Evolutionary conservation across 352 stramenopile genomes (phyloP).

Genomic region (Globisporangium mamillatum): DNA sequence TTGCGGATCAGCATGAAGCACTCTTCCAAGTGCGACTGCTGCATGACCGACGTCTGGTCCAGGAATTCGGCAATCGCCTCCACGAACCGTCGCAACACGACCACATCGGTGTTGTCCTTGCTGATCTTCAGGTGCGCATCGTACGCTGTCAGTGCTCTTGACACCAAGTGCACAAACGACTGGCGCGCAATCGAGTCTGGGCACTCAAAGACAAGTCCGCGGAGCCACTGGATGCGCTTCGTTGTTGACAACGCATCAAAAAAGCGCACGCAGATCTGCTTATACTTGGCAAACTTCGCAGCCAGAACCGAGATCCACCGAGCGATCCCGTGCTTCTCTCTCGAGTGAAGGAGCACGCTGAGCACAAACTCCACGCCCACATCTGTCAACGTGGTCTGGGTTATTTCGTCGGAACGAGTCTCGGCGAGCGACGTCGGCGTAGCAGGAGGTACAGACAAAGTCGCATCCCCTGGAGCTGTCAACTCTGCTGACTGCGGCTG

Average conservation of each 20-base stretch:
- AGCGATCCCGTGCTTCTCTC: constrained; percentile 85
- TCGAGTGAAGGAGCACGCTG: constrained; percentile 83
- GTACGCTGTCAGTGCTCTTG: constrained; percentile 65
- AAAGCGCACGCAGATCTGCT: constrained; percentile 65
- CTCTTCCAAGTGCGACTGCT: constrained; percentile 85
- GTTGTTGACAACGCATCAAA: constrained; percentile 57
- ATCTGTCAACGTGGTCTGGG: constrained; percentile 67
- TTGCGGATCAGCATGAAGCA: constrained; percentile 85
- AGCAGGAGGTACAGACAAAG: constrained; percentile 17
- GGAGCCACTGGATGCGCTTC: constrained; percentile 60
- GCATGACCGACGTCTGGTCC: constrained; percentile 69
- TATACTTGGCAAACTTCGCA: constrained; percentile 70
- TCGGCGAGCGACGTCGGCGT: constrained; percentile 19
- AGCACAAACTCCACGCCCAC: constrained; percentile 88
- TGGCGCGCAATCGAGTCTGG: constrained; percentile 83
- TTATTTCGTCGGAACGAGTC: constrained; percentile 41
- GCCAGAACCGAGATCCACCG: constrained; percentile 79
- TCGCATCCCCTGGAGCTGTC: constrained; percentile 14
- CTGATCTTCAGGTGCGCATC: constrained; percentile 47
- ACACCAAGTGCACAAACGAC: constrained; percentile 83
- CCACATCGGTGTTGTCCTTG: constrained; percentile 17
- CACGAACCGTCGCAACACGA: constrained; percentile 35
- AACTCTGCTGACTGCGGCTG: background rate
- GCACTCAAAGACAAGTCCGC: constrained; percentile 77
- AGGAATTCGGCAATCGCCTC: constrained; percentile 55